Conservation (phyloP, 2,329 filamentous ascomycete species). For the Juglanconis juglandina region DNA sequence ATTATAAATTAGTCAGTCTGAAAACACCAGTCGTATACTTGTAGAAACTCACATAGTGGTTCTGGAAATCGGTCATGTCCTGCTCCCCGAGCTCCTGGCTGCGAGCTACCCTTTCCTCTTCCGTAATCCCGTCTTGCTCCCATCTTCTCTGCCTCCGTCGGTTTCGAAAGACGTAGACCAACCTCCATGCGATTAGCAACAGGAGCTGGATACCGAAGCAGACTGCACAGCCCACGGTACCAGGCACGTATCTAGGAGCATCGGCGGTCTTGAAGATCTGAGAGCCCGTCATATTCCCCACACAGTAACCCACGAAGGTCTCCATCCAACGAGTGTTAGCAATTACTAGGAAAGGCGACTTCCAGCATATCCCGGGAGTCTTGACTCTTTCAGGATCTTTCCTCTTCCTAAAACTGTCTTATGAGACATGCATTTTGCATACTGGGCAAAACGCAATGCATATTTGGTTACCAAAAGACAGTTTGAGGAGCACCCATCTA, state of each 20-base stretch:
- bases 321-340: no score
- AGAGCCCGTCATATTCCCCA: slow-evolving; percentile 44
- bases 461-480: no score
- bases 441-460: no score
- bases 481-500: no score
- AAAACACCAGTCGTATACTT: no score
- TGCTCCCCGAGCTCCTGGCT: slow-evolving; percentile 34
- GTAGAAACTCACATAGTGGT: slow-evolving; percentile 29
- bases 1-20: no score
- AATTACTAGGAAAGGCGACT: no score
- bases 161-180: slow-evolving; percentile 39
- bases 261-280: slow-evolving; percentile 43
- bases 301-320: slow-evolving; percentile 41
- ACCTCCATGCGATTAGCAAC: slow-evolving; percentile 36
- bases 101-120: slow-evolving; percentile 30
- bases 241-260: slow-evolving; percentile 42
- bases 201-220: slow-evolving; percentile 37
- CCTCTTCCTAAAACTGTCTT: no score
- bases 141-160: slow-evolving; percentile 28
- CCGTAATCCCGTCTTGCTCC: slow-evolving; percentile 29
- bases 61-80: slow-evolving; percentile 36
- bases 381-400: no score
- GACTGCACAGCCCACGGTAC: slow-evolving; percentile 36
- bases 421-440: no score
- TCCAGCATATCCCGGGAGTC: no score